Percentiles rank a stretch among this genome's conserved stretches.
phyloP scores from a whole-genome alignment of 2,329 filamentous ascomycete species.

The Aspergillus sp. region DNA sequence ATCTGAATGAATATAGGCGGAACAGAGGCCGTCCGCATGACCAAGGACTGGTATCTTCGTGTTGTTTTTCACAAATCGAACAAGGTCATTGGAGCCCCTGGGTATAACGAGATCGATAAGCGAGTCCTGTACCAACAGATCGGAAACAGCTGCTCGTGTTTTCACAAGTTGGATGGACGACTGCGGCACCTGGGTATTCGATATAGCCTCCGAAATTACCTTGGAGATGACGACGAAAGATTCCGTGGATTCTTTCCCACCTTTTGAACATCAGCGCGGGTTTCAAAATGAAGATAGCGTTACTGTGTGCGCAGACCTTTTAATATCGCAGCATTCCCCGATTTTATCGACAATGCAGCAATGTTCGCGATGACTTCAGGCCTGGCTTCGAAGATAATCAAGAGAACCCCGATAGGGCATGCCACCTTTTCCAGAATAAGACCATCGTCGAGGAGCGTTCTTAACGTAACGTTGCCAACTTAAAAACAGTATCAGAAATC shows the following conservation, averaged over 20 bases:
- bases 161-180: constrained; percentile 90
- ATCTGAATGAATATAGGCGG: constrained; percentile 77
- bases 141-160: constrained; percentile 84
- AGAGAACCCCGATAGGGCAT: constrained; percentile 92
- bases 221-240: constrained; percentile 91
- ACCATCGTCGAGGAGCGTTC: constrained; percentile 82
- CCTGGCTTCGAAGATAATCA: constrained; percentile 97
- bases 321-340: constrained; percentile 92
- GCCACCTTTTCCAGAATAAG: constrained; percentile 83
- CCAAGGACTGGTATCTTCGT: constrained; percentile 95
- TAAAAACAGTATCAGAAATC: constrained; percentile 14
- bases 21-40: constrained; percentile 91
- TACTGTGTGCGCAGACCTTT: constrained; percentile 60
- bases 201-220: constrained; percentile 77
- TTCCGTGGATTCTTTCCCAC: constrained; percentile 91
- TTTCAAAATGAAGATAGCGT: neutral
- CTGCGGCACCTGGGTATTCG: constrained; percentile 72
- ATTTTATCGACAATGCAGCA: constrained; percentile 91
- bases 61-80: constrained; percentile 82
- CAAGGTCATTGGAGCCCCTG: constrained; percentile 84
- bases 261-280: constrained; percentile 38
- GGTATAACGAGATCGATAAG: constrained; percentile 96
- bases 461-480: constrained; percentile 83
- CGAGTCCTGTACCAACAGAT: constrained; percentile 80
- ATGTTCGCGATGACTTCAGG: constrained; percentile 99